Conservation (phyloP, 495 filamentous ascomycete species). For the Amphirosellinia nigrospora region DNA sequence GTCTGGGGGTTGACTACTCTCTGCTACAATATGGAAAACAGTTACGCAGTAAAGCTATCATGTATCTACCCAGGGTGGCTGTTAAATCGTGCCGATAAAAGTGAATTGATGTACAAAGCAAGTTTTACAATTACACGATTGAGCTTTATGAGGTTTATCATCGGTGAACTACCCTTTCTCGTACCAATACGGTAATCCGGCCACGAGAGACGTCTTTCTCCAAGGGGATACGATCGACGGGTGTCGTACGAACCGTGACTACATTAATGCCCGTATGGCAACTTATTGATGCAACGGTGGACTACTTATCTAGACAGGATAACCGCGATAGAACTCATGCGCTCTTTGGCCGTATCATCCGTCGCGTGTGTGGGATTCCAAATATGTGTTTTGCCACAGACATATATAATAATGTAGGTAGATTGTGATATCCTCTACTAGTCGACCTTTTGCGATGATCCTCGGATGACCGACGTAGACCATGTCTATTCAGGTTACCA, state of each 20-base stretch:
- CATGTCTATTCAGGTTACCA: background rate
- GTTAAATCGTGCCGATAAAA: background rate
- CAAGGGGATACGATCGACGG: conserved; percentile 16
- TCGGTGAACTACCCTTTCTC: background rate
- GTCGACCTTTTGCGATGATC: background rate
- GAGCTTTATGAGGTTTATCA: background rate
- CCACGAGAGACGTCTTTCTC: background rate
- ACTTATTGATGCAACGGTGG: background rate
- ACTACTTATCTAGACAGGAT: background rate
- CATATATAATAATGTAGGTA: background rate
- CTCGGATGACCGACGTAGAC: background rate
- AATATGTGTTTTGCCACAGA: background rate
- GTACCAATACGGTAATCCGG: conserved; percentile 2
- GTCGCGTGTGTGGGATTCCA: background rate
- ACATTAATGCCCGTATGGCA: background rate
- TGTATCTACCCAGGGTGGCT: no score
- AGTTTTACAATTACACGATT: background rate
- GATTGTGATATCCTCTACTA: background rate
- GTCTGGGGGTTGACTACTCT: no score
- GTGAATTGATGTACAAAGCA: background rate
- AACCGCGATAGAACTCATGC: background rate
- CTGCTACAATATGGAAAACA: no score
- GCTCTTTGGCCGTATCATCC: background rate
- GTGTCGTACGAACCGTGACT: background rate
- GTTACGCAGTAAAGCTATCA: background rate